Evolutionary conservation across 805 yeast genomes (phyloP), one percentile per base, ranked within the genome.

Genomic region (Myxozyma geophila): DNA sequence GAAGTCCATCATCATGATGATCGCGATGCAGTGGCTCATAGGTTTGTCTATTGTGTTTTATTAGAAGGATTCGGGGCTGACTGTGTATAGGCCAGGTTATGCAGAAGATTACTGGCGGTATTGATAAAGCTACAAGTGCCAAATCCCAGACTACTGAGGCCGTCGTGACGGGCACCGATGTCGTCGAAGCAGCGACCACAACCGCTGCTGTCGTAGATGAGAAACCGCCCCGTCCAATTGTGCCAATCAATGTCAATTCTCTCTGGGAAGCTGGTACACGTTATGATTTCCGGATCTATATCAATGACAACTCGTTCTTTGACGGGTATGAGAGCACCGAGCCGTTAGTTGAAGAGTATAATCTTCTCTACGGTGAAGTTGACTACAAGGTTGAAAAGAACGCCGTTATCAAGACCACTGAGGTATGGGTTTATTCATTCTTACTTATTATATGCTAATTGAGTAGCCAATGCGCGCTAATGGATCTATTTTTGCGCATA

Each of bases 401-500:
- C 13, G 57, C 43, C 36, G 47, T 37, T n/a, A 44, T 57, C 9
- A 13, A 13, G 46, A 52, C 55, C 5, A 60, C 60, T 7, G 63
- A 58, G 50, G 59, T 60, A 35, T 43, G 54, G 43, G 8, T 40
- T 4, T 9, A 17, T 40, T 23, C 19, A 15, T 53, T 53, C 37
- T 17, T 39, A 8, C 13, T 23, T 15, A 1, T 1, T 21, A 12
- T 17, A 44, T 43, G 15, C 28, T 33, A 46, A 17, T 36, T 46
- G 35, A 28, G 53, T 36, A 66, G 67, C 54, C 70, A 62, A 37
- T 58, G 60, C 36, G 67, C 21, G 51, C 68, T 44, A 76, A 77
- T 64, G 79, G 77, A 1, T 71, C 79, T 12, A 47, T 79, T 1
- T 78, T 68, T 60, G 73, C 77, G 35, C 80, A 78, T 50, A 60